Percentiles rank a stretch among this genome's conserved stretches.
Conservation (phyloP, 2,329 filamentous ascomycete species). For the Chaetomium globosum region DNA sequence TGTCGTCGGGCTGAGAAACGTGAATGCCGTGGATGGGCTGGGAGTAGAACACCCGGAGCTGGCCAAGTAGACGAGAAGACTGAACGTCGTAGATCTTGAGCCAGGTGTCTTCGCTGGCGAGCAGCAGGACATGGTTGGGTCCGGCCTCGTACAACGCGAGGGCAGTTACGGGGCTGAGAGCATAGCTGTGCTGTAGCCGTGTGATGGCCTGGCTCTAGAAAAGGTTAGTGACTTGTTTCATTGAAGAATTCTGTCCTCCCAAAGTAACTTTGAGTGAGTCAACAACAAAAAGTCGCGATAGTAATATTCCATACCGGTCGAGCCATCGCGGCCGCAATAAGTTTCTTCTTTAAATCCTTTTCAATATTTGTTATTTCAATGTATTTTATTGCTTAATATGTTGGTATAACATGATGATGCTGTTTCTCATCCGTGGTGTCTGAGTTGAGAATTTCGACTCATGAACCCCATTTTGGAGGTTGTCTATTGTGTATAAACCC, state of each 20-base stretch:
- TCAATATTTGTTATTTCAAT: neutral
- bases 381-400: neutral
- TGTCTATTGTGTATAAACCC: slow-evolving; percentile 1
- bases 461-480: neutral
- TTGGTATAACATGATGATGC: neutral
- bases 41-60: slow-evolving; percentile 60
- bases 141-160: slow-evolving; percentile 53
- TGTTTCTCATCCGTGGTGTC: slow-evolving; percentile 4
- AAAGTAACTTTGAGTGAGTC: neutral
- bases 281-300: neutral
- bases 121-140: slow-evolving; percentile 47
- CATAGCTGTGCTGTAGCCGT: slow-evolving; percentile 43
- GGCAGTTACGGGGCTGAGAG: slow-evolving; percentile 61
- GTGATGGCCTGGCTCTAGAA: slow-evolving; percentile 19
- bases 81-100: slow-evolving; percentile 56
- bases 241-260: neutral
- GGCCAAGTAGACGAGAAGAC: slow-evolving; percentile 44
- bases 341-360: neutral
- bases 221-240: slow-evolving; percentile 20
- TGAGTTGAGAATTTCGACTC: slow-evolving; percentile 5
- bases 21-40: slow-evolving; percentile 75
- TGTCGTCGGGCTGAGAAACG: slow-evolving; percentile 40
- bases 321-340: slow-evolving; percentile 23
- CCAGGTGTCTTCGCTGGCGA: slow-evolving; percentile 63
- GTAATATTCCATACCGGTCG: slow-evolving; percentile 18